Conservation (phyloP, 495 filamentous ascomycete species). For the Opeltia flavorubescens region DNA sequence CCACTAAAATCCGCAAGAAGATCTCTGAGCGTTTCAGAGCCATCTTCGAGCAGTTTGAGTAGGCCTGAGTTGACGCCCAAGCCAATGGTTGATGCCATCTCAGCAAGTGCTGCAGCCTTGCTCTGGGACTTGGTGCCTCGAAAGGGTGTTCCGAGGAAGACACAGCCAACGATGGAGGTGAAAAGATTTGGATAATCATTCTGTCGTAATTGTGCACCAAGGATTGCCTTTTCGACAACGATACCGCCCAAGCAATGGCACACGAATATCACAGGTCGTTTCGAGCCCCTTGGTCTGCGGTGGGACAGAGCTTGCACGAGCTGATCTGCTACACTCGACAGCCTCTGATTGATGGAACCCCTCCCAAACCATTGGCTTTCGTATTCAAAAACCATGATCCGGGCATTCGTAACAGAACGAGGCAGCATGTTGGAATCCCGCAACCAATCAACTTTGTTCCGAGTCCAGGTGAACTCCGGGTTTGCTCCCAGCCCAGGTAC, state of each 20-base stretch:
- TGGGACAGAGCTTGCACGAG: conserved; percentile 2
- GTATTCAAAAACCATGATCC: conserved; percentile 14
- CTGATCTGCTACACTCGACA: conserved; percentile 7
- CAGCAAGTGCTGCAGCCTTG: conserved; percentile 8
- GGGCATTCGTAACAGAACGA: conserved; percentile 4
- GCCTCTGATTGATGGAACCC: conserved; percentile 10
- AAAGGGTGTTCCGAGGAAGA: conserved; percentile 12
- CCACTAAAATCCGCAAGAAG: conserved; percentile 5
- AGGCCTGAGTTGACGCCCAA: conserved; percentile 9
- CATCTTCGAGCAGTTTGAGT: conserved; percentile 7
- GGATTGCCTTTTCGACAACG: conserved; percentile 9
- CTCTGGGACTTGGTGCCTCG: conserved; percentile 10
- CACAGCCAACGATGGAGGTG: conserved; percentile 9
- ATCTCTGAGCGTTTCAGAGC: conserved; percentile 9
- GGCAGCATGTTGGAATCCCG: conserved; percentile 13
- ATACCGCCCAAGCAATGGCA: conserved; percentile 13
- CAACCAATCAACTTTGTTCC: conserved; percentile 14
- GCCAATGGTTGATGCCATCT: conserved; percentile 7
- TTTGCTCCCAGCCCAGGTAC: conserved; percentile 6
- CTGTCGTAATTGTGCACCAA: conserved; percentile 6
- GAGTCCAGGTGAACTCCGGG: conserved; percentile 9
- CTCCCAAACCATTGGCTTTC: conserved; percentile 14
- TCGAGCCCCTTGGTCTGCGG: neutral
- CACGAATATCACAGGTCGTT: conserved; percentile 13
- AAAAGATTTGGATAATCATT: conserved; percentile 8